Conservation (phyloP, 176 grass and related monocot genomes). For the Musa schizocarpa region DNA sequence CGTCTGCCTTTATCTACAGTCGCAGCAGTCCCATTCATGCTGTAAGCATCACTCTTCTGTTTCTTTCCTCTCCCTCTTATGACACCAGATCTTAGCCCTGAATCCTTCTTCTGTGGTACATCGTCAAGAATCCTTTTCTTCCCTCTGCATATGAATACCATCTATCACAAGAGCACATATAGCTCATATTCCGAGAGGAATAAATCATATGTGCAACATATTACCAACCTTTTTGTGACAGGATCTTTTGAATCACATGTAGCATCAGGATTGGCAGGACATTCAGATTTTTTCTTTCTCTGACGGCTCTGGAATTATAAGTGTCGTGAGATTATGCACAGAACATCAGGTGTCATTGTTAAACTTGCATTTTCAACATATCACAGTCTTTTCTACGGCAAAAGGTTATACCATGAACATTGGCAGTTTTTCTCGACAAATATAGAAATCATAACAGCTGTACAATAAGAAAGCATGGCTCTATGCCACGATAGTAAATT, state of each 20-base stretch:
- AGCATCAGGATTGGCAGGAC: slow-evolving; percentile 6
- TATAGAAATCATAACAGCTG: too few relatives aligned
- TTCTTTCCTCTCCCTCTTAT: slow-evolving; percentile 25
- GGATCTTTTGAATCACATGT: slow-evolving; percentile 2
- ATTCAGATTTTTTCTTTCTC: slow-evolving; percentile 27
- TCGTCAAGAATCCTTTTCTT: slow-evolving; percentile 18
- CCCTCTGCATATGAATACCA: slow-evolving; percentile 25
- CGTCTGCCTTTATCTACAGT: not conserved
- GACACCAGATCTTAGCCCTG: not conserved
- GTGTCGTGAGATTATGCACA: not conserved
- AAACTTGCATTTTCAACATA: not conserved
- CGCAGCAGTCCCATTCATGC: slow-evolving; percentile 6
- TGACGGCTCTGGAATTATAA: slow-evolving; percentile 42
- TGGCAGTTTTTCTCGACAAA: too few relatives aligned
- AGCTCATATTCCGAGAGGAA: not conserved
- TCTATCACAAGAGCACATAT: not conserved
- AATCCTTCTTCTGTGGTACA: slow-evolving; percentile 20
- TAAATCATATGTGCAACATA: not conserved
- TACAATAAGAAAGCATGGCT: not conserved
- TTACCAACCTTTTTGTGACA: slow-evolving; percentile 36
- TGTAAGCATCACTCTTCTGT: slow-evolving; percentile 23
- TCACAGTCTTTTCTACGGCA: too few relatives aligned
- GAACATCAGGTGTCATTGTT: not conserved
- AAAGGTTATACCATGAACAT: too few relatives aligned
- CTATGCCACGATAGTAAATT: too few relatives aligned